phyloP scores from a whole-genome alignment of 306 rosid genomes.

The Malus domestica region ASM211411v1 NC_041801.1:33357501-33358000 shows the following conservation, averaged over 20 bases:
- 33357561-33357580: no score
- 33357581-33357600: no score
- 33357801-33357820: slow-evolving; percentile 1
- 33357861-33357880: slow-evolving; percentile 21
- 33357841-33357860: neutral
- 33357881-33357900: slow-evolving; percentile 32
- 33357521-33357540: no score
- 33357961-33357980: slow-evolving; percentile 21
- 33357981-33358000: slow-evolving; percentile 5
- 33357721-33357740: slow-evolving; percentile 35
- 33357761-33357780: slow-evolving; percentile 59
- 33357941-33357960: slow-evolving; percentile 41
- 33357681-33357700: slow-evolving; percentile 4
- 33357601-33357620: neutral
- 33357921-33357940: slow-evolving; percentile 51
- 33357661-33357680: slow-evolving; percentile 15
- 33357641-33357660: neutral
- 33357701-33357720: neutral
- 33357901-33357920: slow-evolving; percentile 27
- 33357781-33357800: neutral
- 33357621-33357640: neutral
- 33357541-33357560: no score
- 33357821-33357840: neutral
- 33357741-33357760: slow-evolving; percentile 53
- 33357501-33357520: no score